Conservation (phyloP, 2,329 filamentous ascomycete species). For the Metarhizium guizhouense region DNA sequence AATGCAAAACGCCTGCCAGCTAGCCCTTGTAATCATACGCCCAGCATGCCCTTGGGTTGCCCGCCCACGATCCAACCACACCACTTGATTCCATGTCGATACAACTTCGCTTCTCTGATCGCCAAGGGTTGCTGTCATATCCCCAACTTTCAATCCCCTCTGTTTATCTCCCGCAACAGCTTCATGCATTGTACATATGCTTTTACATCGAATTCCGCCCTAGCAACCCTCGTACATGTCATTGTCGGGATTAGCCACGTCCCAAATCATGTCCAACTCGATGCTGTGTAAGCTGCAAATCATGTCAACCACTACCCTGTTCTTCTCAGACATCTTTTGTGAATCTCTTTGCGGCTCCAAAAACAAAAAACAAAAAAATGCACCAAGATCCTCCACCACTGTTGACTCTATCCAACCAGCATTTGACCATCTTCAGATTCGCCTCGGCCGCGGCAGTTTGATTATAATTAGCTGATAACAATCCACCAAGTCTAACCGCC, state of each 20-base stretch:
- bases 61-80: neutral
- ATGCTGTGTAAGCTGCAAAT: neutral
- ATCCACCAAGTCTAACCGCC: conserved; percentile 38
- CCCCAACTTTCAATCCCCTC: neutral
- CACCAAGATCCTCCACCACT: neutral
- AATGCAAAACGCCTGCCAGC: conserved; percentile 7
- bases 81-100: neutral
- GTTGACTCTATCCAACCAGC: conserved; percentile 7
- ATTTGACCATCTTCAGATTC: conserved; percentile 1
- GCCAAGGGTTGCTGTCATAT: neutral
- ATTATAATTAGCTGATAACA: neutral
- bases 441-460: neutral
- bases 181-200: neutral
- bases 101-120: neutral
- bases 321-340: conserved; percentile 3
- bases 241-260: neutral
- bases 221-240: neutral
- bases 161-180: neutral
- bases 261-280: neutral
- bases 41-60: conserved; percentile 2
- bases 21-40: conserved; percentile 1
- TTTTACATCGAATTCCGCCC: neutral
- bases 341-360: neutral
- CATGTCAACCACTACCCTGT: neutral
- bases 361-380: neutral